Evolutionary conservation across 1,139 yeast genomes (phyloP).

Genomic region (Lodderomyces oxycetoniae): DNA sequence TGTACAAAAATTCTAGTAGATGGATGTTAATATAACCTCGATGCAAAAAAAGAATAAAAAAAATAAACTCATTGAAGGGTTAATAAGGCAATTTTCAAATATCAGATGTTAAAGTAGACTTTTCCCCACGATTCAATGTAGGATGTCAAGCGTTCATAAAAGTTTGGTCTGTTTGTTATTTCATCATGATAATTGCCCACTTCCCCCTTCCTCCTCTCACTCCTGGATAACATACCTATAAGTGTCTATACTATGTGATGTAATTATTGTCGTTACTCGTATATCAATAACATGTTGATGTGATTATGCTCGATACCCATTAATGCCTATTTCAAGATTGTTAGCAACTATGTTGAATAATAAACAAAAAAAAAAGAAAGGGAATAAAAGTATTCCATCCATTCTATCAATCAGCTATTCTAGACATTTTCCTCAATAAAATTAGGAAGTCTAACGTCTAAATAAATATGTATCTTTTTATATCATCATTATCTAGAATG

Average conservation of each 20-base stretch:
- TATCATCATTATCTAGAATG: slow-evolving; percentile 4
- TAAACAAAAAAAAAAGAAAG: slow-evolving; percentile 1
- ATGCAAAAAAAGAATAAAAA: too few species aligned
- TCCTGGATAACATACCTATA: too few species aligned
- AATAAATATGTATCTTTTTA: slow-evolving; percentile 11
- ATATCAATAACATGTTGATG: too few species aligned
- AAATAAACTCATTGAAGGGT: not conserved
- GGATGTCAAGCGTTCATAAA: slow-evolving; percentile 14
- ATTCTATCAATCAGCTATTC: slow-evolving; percentile 19
- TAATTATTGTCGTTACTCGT: too few species aligned
- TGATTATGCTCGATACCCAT: too few species aligned
- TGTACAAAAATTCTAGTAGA: too few species aligned
- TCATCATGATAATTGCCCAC: slow-evolving; percentile 10
- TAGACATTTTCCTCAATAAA: slow-evolving; percentile 26
- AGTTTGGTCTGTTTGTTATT: slow-evolving; percentile 12
- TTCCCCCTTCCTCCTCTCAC: too few species aligned
- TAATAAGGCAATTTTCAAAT: not conserved
- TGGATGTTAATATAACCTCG: too few species aligned
- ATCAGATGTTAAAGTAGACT: slow-evolving; percentile 7
- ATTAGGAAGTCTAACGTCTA: slow-evolving; percentile 31
- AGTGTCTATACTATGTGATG: too few species aligned
- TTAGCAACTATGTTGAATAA: not conserved
- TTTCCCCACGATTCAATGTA: slow-evolving; percentile 11
- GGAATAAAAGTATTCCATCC: not conserved
- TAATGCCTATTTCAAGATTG: not conserved